Conservation (phyloP, 176 grass and related monocot species). For the Elymus sibiricus region DNA sequence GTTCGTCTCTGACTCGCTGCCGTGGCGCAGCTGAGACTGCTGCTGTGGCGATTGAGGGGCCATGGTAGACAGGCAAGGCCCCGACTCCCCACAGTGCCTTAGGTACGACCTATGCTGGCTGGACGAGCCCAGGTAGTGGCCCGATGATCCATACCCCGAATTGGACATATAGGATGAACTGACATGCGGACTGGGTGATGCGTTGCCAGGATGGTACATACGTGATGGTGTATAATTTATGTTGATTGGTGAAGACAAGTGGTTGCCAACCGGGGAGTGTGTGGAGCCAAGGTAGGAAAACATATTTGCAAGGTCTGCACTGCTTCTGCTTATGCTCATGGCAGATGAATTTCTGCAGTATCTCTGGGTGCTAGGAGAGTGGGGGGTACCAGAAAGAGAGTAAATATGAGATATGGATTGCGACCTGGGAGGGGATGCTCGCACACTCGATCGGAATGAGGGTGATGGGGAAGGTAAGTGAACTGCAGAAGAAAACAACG, state of each 20-base stretch:
- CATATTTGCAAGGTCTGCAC: constrained; percentile 49
- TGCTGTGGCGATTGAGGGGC: constrained; percentile 39
- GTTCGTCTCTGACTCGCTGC: constrained; percentile 41
- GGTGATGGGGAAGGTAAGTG: constrained; percentile 41
- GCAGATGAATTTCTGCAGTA: constrained; percentile 42
- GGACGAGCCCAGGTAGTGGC: constrained; percentile 58
- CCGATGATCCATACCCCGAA: background rate
- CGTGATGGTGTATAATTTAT: background rate
- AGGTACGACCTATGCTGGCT: constrained; percentile 57
- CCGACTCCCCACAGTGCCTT: constrained; percentile 49
- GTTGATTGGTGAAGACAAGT: constrained; percentile 60
- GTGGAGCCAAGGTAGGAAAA: constrained; percentile 50
- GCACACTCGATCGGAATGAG: constrained; percentile 42
- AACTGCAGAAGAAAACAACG: constrained; percentile 64
- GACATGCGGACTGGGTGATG: background rate
- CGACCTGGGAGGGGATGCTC: constrained; percentile 45
- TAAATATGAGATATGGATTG: constrained; percentile 52
- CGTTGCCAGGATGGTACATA: background rate
- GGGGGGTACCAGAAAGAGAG: constrained; percentile 39
- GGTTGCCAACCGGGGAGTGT: constrained; percentile 51
- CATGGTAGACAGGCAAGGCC: constrained; percentile 57
- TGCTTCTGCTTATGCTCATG: constrained; percentile 67
- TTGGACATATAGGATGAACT: background rate
- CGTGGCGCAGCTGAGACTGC: constrained; percentile 41
- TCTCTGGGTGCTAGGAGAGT: constrained; percentile 43